These are phyloP conservation scores for Chlamydomonas applanata DNA, from an alignment of 139 green algal species.

Conservation along the genomic window DNA sequence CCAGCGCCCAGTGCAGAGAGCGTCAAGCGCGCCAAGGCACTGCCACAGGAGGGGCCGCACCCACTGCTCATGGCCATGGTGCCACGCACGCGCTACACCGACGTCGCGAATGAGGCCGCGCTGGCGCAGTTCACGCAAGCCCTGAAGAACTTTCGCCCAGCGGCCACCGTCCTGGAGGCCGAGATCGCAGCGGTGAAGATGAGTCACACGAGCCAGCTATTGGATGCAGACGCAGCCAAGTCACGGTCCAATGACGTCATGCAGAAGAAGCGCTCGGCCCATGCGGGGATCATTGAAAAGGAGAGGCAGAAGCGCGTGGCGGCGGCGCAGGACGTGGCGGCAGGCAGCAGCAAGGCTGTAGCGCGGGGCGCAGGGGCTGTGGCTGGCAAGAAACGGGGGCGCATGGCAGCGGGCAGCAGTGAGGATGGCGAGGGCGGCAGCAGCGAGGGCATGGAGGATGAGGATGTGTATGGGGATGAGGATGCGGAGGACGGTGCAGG, in stretches of 20 bases:
- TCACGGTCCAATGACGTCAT: slow-evolving; percentile 44
- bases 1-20: slow-evolving; percentile 71
- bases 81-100: slow-evolving; percentile 26
- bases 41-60: slow-evolving; percentile 71
- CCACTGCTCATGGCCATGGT: slow-evolving; percentile 70
- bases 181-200: slow-evolving; percentile 53
- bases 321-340: not conserved
- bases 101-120: slow-evolving; percentile 18
- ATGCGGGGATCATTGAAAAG: slow-evolving; percentile 58
- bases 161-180: slow-evolving; percentile 87
- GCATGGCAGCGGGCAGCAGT: not conserved
- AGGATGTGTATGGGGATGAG: slow-evolving; percentile 12
- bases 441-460: slow-evolving; percentile 9
- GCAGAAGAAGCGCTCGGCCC: slow-evolving; percentile 60
- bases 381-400: not conserved
- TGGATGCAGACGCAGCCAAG: slow-evolving; percentile 3
- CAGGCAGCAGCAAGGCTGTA: not conserved
- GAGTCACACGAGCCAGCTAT: slow-evolving; percentile 26
- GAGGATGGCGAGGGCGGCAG: not conserved
- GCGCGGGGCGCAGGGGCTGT: not conserved
- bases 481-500: slow-evolving; percentile 3
- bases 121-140: slow-evolving; percentile 58
- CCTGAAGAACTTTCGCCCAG: slow-evolving; percentile 76
- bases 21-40: slow-evolving; percentile 57
- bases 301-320: slow-evolving; percentile 32